Percentiles rank a stretch among this genome's conserved stretches.
Conservation (phyloP, 371 early-diverging fungal species). For the Apophysomyces sp. region DNA sequence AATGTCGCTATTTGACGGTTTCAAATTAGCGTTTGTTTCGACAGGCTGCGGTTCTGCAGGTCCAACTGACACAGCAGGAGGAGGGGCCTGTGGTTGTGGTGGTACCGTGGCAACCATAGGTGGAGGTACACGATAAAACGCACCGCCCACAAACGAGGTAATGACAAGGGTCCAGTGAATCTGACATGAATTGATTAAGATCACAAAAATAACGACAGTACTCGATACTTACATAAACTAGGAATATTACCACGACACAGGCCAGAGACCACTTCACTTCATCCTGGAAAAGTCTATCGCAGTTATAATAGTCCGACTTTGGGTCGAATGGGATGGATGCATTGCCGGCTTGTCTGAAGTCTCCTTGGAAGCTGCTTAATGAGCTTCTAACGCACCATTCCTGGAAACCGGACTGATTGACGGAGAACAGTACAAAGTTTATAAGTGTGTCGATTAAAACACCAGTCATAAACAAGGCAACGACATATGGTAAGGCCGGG, state of each 20-base stretch:
- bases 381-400: conserved; percentile 7
- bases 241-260: conserved; percentile 31
- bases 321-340: not conserved
- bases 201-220: too few relatives aligned
- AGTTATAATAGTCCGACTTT: conserved; percentile 36
- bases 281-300: conserved; percentile 36
- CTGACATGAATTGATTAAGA: not conserved
- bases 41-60: not conserved
- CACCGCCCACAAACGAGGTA: conserved; percentile 18
- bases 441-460: conserved; percentile 20
- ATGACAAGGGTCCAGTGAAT: conserved; percentile 22
- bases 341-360: not conserved
- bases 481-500: conserved; percentile 12
- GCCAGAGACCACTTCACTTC: conserved; percentile 45
- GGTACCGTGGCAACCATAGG: not conserved
- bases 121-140: conserved; percentile 16
- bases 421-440: conserved; percentile 18
- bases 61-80: not conserved
- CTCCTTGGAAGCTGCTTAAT: not conserved
- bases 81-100: not conserved
- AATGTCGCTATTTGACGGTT: not conserved
- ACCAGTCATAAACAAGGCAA: not conserved
- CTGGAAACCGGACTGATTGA: conserved; percentile 8
- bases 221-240: conserved; percentile 47
- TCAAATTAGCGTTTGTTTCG: not conserved